Evolutionary conservation across 805 yeast genomes (phyloP).

Genomic region (Isabelozyma pseudorhagii): DNA sequence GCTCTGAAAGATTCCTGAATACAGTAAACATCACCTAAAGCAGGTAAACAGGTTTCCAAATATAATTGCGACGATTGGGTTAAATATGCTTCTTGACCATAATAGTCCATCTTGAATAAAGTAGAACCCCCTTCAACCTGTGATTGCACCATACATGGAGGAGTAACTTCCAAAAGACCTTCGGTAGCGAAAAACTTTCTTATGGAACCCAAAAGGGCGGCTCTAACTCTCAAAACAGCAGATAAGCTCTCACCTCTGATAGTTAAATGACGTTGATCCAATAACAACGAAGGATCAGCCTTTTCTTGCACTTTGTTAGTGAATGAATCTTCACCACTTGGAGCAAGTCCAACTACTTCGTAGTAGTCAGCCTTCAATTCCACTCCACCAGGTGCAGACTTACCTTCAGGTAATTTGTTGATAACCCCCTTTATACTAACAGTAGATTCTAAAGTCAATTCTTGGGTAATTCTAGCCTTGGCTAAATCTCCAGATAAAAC

Average conservation of each 20-base stretch:
- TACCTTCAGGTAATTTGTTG: constrained; percentile 88
- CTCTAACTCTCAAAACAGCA: constrained; percentile 93
- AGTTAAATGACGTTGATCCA: constrained; percentile 95
- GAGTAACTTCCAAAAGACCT: constrained; percentile 85
- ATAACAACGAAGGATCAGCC: constrained; percentile 86
- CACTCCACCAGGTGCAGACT: constrained; percentile 95
- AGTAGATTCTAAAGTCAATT: constrained; percentile 86
- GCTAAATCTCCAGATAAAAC: constrained; percentile 91
- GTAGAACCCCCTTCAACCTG: constrained; percentile 99
- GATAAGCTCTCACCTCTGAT: constrained; percentile 93
- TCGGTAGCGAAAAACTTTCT: constrained; percentile 77
- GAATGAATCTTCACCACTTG: constrained; percentile 93
- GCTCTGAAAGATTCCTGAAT: constrained; percentile 99
- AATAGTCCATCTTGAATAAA: constrained; percentile 86
- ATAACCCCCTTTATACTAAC: constrained; percentile 77
- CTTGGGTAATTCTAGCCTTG: constrained; percentile 78
- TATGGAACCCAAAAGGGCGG: constrained; percentile 66
- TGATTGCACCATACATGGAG: constrained; percentile 99
- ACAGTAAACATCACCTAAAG: constrained; percentile 96
- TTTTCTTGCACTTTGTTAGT: constrained; percentile 91
- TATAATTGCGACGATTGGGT: constrained; percentile 97
- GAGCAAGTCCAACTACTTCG: constrained; percentile 88
- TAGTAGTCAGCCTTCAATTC: constrained; percentile 91
- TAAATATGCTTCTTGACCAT: constrained; percentile 93
- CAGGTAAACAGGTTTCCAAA: constrained; percentile 93